These are phyloP conservation scores for Cystoderma amianthinum DNA, from an alignment of 768 basidiomycete genomes.

Conservation along the genomic window DNA sequence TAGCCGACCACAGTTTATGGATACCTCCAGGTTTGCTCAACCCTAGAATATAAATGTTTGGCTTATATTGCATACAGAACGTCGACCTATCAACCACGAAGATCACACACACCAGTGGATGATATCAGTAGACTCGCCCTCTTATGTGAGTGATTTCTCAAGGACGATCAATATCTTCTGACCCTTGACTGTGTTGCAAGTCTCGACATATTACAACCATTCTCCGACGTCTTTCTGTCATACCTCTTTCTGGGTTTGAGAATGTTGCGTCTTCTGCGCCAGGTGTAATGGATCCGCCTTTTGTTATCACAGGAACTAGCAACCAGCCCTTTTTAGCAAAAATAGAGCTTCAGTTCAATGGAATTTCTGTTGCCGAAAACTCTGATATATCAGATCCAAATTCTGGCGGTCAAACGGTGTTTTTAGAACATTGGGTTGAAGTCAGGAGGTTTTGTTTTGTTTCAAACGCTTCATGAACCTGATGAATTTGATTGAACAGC, in stretches of 20 bases:
- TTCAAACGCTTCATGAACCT: background rate
- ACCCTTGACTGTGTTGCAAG: conserved; percentile 14
- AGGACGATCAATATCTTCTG: conserved; percentile 2
- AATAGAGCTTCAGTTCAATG: conserved; percentile 37
- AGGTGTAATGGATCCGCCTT: conserved; percentile 30
- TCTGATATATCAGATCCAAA: conserved; percentile 8
- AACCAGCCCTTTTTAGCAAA: conserved; percentile 37
- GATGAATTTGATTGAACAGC: conserved; percentile 9
- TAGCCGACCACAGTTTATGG: conserved; percentile 42
- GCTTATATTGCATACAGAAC: background rate
- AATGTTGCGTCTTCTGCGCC: conserved; percentile 9
- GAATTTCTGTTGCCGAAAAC: conserved; percentile 12
- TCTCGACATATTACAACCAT: conserved; percentile 39
- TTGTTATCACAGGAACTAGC: conserved; percentile 34
- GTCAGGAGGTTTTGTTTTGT: conserved; percentile 17
- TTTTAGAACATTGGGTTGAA: conserved; percentile 51
- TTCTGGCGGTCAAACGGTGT: conserved; percentile 20
- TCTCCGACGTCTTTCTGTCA: conserved; percentile 30
- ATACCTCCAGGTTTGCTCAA: conserved; percentile 28
- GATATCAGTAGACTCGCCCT: conserved; percentile 45
- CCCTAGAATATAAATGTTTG: background rate
- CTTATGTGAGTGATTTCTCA: conserved; percentile 38
- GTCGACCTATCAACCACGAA: conserved; percentile 10
- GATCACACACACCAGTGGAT: conserved; percentile 46
- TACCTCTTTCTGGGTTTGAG: conserved; percentile 12